A percentile compares a stretch with the other conserved stretches of the same genome.
phyloP scores from a whole-genome alignment of 1,284 basidiomycete species.

The Pterulicium gracile region DNA sequence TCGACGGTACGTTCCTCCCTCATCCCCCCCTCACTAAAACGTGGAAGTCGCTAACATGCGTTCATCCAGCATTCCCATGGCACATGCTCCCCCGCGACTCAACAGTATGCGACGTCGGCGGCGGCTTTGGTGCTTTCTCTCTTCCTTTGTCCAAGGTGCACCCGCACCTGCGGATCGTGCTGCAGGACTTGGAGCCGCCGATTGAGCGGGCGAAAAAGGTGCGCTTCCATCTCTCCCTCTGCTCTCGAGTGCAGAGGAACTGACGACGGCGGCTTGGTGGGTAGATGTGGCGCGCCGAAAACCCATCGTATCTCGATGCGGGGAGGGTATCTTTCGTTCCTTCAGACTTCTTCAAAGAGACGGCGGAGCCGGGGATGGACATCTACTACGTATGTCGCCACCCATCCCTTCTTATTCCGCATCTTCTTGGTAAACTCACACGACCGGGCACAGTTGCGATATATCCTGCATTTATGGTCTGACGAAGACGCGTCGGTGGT shows the following conservation, averaged over 20 bases:
- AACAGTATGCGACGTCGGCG: conserved; percentile 37
- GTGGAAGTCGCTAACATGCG: too few relatives aligned
- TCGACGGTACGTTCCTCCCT: neutral
- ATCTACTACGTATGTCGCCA: conserved; percentile 29
- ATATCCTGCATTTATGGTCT: conserved; percentile 6
- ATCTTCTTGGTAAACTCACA: neutral
- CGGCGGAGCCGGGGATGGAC: conserved; percentile 27
- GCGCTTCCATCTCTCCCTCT: conserved; percentile 6
- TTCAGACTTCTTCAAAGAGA: conserved; percentile 34
- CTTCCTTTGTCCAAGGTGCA: conserved; percentile 28
- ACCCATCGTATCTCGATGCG: conserved; percentile 15
- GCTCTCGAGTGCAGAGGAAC: neutral
- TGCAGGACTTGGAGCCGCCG: conserved; percentile 34
- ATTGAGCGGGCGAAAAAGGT: conserved; percentile 23
- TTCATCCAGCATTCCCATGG: conserved; percentile 37
- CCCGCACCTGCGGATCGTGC: conserved; percentile 27
- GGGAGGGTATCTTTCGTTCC: conserved; percentile 17
- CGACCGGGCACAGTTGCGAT: conserved; percentile 5
- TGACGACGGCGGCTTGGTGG: conserved; percentile 4
- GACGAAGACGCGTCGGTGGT: conserved; percentile 14
- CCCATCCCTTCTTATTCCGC: neutral
- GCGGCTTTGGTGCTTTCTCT: conserved; percentile 31
- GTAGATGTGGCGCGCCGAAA: conserved; percentile 14
- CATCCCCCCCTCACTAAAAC: too few relatives aligned
- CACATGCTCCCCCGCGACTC: conserved; percentile 20